phyloP scores from a whole-genome alignment of 2,329 filamentous ascomycete species.

The Beauveria rudraprayagi region DNA sequence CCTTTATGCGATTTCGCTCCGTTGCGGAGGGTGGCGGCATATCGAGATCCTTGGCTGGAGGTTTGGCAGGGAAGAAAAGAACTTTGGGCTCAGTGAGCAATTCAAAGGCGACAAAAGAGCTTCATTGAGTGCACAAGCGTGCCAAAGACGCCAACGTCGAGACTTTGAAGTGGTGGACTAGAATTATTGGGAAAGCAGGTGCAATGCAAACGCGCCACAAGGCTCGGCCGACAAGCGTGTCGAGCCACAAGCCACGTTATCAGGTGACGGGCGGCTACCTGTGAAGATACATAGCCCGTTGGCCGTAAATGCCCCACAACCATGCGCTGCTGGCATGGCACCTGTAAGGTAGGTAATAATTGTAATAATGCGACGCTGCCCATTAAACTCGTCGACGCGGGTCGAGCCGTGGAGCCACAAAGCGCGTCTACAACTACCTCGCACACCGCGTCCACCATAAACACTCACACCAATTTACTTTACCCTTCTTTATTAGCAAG shows the following conservation, averaged over 20 bases:
- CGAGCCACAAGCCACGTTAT: background rate
- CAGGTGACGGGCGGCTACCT: background rate
- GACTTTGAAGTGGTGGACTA: background rate
- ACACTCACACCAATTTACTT: slow-evolving; percentile 7
- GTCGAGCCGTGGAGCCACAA: slow-evolving; percentile 7
- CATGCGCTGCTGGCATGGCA: no score
- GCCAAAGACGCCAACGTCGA: background rate
- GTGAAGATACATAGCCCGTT: background rate
- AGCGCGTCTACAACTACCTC: background rate
- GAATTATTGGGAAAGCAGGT: background rate
- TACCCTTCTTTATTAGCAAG: background rate
- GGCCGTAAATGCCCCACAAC: no score
- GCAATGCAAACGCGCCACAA: background rate
- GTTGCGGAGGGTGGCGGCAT: background rate
- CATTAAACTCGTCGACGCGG: slow-evolving; percentile 8
- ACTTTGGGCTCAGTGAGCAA: background rate
- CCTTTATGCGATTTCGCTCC: slow-evolving; percentile 8
- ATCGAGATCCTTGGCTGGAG: background rate
- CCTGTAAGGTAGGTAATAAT: no score
- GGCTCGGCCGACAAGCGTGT: background rate
- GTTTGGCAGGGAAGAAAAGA: background rate
- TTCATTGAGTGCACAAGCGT: background rate
- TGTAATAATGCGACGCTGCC: background rate
- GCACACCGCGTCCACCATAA: slow-evolving; percentile 2
- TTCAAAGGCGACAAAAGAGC: no score